Base-by-base conservation (phyloP, 2,329 filamentous ascomycete species). In the Stenocarpella maydis region DNA sequence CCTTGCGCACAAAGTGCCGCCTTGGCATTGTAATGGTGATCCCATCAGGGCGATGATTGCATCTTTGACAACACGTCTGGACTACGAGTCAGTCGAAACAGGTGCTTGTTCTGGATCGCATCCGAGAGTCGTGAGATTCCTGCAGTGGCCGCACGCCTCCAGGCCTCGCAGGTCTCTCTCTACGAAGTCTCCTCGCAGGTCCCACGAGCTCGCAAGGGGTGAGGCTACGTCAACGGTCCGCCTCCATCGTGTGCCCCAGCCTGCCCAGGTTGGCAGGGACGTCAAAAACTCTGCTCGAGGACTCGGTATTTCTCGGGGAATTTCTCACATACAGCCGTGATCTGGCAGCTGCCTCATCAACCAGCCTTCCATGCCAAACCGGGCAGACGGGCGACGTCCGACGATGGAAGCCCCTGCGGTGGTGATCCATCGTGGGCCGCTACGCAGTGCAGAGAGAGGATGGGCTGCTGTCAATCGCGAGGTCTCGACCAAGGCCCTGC, bases 361-460 rank as follows among this genome's bases (percentile, higher is more conserved):
- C 65, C 43, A 24, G 65, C 65, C 65, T 58, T 67, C 65, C 65
- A 67, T 67, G 65, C 43, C 45, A 17, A n/a, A 41, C 41, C 41
- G 43, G 65, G 45, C 43, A 58, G 52, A 67, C 65, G 65, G 65
- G 41, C 65, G 45, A 58, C 65, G 52, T 67, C 65, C 65, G 65
- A 67, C 65, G 41, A 50, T 50, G 65, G 65, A 21, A 67, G 43
- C 45, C 65, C 65, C 65, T 67, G 65, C 41, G 52, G 31, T 50
- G 52, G 31, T 67, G 65, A 45, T 63, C 58, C 58, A 49, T 43
- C 58, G 58, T 63, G 41, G 64, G 43, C 39, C 64, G 34, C 31
- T 49, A 26, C 52, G 65, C 31, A 31, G 52, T 15, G 28, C 41
- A 54, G 52, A 49, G 19, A 54, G 52, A 49, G 19, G 19, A 54